These are phyloP conservation scores for Excoecaria cochinchinensis DNA, from an alignment of 345 rosid genomes.

Conservation along the genomic window DNA sequence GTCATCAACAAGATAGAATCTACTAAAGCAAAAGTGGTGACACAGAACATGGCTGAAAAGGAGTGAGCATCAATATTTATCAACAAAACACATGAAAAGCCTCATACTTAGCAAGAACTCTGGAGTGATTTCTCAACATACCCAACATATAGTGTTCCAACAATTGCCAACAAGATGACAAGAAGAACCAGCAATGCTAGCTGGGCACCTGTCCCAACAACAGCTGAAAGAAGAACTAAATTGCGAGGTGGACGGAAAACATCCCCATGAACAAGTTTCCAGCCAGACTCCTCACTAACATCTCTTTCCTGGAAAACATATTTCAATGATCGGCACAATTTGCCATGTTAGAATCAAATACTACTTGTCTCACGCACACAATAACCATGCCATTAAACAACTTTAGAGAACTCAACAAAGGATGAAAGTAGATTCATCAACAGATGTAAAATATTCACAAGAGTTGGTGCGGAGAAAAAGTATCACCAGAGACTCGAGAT, in stretches of 20 bases:
- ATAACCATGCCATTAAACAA: neutral
- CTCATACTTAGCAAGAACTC: neutral
- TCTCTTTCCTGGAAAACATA: conserved; percentile 70
- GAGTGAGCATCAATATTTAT: neutral
- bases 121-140: conserved; percentile 39
- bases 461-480: conserved; percentile 6
- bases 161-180: conserved; percentile 86
- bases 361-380: neutral
- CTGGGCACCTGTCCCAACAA: conserved; percentile 97
- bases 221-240: conserved; percentile 77
- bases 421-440: neutral
- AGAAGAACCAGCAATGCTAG: conserved; percentile 86
- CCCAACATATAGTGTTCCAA: conserved; percentile 88
- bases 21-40: neutral
- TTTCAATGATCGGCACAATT: conserved; percentile 4
- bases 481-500: conserved; percentile 84
- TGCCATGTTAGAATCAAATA: conserved; percentile 20
- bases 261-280: conserved; percentile 98
- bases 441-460: conserved; percentile 3
- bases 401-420: neutral
- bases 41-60: neutral
- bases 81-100: neutral
- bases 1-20: neutral
- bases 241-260: conserved; percentile 76
- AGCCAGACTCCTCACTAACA: conserved; percentile 95